Conservation (phyloP, 2,329 filamentous ascomycete genomes). For the Cercospora sp. region DNA sequence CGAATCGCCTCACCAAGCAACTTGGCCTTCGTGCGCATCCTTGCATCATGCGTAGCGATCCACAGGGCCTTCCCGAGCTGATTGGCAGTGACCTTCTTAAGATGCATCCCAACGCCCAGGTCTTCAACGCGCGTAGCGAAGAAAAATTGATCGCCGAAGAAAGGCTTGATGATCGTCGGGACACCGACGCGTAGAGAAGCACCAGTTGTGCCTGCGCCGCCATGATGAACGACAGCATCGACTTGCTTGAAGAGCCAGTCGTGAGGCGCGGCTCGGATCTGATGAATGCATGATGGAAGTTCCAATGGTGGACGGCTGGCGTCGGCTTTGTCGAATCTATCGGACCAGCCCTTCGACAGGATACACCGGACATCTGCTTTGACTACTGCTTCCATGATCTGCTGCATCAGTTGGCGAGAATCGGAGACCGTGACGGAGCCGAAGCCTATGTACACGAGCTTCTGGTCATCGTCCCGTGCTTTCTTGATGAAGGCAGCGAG, state of each 20-base stretch:
- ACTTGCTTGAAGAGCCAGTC: constrained; percentile 96
- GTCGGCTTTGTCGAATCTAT: constrained; percentile 65
- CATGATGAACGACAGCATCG: constrained; percentile 91
- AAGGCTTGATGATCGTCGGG: constrained; percentile 92
- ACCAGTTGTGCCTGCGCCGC: constrained; percentile 90
- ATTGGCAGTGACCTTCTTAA: constrained; percentile 86
- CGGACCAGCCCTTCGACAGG: constrained; percentile 95
- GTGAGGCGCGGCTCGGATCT: constrained; percentile 88
- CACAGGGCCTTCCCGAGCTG: constrained; percentile 83
- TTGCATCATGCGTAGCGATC: constrained; percentile 85
- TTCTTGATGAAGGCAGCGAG: constrained; percentile 79
- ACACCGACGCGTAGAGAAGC: constrained; percentile 87
- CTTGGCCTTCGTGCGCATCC: constrained; percentile 86
- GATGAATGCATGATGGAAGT: constrained; percentile 76
- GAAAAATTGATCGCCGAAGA: constrained; percentile 98
- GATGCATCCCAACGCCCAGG: constrained; percentile 83
- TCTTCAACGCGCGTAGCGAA: constrained; percentile 89
- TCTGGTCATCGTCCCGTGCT: constrained; percentile 79
- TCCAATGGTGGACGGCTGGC: constrained; percentile 62
- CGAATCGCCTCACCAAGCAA: constrained; percentile 84
- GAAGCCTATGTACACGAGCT: constrained; percentile 95
- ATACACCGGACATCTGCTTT: constrained; percentile 94
- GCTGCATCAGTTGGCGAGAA: constrained; percentile 81
- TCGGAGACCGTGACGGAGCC: constrained; percentile 94
- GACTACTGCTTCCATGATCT: constrained; percentile 87